Percentiles rank a stretch among this genome's conserved stretches.
Conservation (phyloP, 495 filamentous ascomycete genomes). For the Penicillium steckii region DNA sequence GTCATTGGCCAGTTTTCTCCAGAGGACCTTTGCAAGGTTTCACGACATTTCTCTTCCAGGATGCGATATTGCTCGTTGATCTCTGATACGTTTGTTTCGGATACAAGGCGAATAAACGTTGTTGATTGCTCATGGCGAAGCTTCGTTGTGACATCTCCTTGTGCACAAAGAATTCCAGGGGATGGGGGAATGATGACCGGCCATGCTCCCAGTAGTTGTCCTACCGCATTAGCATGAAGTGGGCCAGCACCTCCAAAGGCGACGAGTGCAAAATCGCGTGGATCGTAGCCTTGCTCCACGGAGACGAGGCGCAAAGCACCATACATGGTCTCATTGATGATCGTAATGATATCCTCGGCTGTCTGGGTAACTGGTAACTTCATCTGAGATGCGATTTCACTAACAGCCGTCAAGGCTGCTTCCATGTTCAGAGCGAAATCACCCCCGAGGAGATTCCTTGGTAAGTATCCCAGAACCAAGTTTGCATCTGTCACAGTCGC, state of each 20-base stretch:
- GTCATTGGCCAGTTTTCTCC: slow-evolving; percentile 16
- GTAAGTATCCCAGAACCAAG: slow-evolving; percentile 48
- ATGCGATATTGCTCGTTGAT: slow-evolving; percentile 22
- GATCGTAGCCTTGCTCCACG: slow-evolving; percentile 52
- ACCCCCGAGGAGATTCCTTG: slow-evolving; percentile 43
- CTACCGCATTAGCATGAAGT: slow-evolving; percentile 47
- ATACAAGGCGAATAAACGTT: slow-evolving; percentile 40
- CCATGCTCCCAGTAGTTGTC: slow-evolving; percentile 48
- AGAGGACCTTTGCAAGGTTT: slow-evolving; percentile 17
- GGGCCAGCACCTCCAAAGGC: slow-evolving; percentile 54
- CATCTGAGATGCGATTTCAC: slow-evolving; percentile 43
- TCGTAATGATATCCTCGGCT: slow-evolving; percentile 47
- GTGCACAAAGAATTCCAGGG: slow-evolving; percentile 50
- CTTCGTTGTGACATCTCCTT: slow-evolving; percentile 49
- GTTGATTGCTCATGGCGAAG: slow-evolving; percentile 44
- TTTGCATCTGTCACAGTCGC: slow-evolving; percentile 54
- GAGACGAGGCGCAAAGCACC: slow-evolving; percentile 50
- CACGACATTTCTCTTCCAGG: slow-evolving; percentile 19
- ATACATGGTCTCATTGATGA: slow-evolving; percentile 53
- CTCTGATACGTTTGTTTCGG: slow-evolving; percentile 24
- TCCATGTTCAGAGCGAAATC: slow-evolving; percentile 42
- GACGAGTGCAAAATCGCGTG: slow-evolving; percentile 51
- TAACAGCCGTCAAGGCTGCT: slow-evolving; percentile 36
- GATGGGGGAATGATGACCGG: slow-evolving; percentile 52
- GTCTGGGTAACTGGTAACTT: slow-evolving; percentile 39